phyloP scores from a whole-genome alignment of 148 eudicot genomes.

The Tetragonia tetragonoides region DNA sequence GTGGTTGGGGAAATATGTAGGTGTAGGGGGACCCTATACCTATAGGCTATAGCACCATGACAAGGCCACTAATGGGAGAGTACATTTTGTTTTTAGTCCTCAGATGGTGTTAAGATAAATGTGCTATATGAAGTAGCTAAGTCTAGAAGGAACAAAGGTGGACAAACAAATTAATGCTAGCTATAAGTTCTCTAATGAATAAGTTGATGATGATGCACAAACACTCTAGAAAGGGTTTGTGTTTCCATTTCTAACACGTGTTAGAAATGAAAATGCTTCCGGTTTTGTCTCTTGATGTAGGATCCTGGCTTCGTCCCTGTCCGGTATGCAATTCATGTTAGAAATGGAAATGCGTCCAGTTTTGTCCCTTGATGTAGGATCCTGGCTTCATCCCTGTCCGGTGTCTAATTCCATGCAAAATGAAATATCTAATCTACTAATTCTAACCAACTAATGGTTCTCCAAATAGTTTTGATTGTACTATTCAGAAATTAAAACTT shows the following conservation, averaged over 20 bases:
- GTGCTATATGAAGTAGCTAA: conserved; percentile 12
- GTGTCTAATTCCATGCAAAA: no score
- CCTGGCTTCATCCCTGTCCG: no score
- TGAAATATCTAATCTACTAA: no score
- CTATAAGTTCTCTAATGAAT: conserved; percentile 4
- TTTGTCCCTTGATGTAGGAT: no score
- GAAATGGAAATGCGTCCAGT: no score
- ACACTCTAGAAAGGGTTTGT: no score
- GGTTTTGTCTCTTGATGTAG: no score
- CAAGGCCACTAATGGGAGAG: not conserved
- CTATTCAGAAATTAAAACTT: conserved; percentile 4
- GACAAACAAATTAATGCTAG: not conserved
- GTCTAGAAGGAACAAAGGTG: conserved; percentile 1
- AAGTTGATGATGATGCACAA: not conserved
- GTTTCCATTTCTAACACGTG: no score
- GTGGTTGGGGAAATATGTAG: conserved; percentile 23
- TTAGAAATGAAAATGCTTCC: not conserved
- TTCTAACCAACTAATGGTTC: not conserved
- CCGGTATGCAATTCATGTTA: no score
- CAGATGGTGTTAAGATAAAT: not conserved
- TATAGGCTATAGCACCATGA: not conserved
- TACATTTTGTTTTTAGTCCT: conserved; percentile 10
- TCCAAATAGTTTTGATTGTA: conserved; percentile 8
- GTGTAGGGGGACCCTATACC: conserved; percentile 5
- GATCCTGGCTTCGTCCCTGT: no score